Conservation (phyloP, 306 rosid species). For the Malus sylvestris region DNA sequence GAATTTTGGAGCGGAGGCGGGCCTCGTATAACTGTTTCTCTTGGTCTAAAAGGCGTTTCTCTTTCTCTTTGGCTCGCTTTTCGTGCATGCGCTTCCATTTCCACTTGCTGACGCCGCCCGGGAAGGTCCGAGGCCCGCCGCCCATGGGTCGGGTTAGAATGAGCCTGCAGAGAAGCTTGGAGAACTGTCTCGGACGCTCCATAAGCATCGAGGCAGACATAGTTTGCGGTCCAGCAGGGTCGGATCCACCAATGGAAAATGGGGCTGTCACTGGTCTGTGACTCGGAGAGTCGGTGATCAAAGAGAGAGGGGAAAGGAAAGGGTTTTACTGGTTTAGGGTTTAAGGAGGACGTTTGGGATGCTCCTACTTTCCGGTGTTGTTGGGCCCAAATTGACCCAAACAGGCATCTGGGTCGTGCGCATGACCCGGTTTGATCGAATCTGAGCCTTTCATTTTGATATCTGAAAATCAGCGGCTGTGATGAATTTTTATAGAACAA, state of each 20-base stretch:
- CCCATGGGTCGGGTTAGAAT: constrained; percentile 59
- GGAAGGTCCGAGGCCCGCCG: constrained; percentile 92
- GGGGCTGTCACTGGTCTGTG: background rate
- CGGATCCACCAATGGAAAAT: background rate
- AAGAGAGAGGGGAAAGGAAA: background rate
- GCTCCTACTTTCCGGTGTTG: background rate
- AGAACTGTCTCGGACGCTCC: constrained; percentile 27
- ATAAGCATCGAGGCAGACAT: constrained; percentile 46
- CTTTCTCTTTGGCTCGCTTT: constrained; percentile 73
- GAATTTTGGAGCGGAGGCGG: constrained; percentile 78
- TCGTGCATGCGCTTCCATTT: constrained; percentile 98
- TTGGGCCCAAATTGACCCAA: background rate
- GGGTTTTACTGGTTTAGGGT: background rate
- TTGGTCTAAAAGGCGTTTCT: constrained; percentile 54
- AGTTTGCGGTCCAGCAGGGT: background rate
- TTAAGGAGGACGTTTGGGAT: background rate
- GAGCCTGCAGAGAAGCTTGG: constrained; percentile 33
- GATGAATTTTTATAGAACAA: no score
- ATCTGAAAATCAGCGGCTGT: no score
- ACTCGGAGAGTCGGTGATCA: background rate
- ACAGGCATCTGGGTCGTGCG: no score
- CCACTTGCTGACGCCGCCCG: constrained; percentile 90
- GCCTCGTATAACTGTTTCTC: constrained; percentile 84
- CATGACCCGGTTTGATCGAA: no score
- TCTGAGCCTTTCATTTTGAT: no score